Conservation (phyloP, 805 yeast species). For the Zygoascus tannicola region DNA sequence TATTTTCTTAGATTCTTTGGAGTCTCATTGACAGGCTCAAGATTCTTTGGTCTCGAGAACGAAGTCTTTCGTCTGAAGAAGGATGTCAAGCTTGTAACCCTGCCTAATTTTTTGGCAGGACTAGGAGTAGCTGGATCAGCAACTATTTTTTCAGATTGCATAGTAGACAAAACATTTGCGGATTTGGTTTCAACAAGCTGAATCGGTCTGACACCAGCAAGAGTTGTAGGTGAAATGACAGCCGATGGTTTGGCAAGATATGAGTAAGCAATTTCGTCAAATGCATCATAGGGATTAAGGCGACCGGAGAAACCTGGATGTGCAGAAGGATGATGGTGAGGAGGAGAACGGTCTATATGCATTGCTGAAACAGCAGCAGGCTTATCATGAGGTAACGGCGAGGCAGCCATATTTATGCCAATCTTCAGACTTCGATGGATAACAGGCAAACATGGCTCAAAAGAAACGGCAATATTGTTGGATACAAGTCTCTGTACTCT, state of each 20-base stretch:
- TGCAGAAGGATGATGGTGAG: neutral
- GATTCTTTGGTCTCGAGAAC: neutral
- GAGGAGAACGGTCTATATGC: neutral
- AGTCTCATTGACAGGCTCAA: neutral
- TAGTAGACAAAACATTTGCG: neutral
- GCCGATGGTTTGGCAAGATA: conserved; percentile 5
- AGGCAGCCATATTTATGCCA: conserved; percentile 16
- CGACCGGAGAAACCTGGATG: conserved; percentile 13
- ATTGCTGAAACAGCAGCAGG: neutral
- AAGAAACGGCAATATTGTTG: conserved; percentile 11
- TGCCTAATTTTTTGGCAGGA: conserved; percentile 1
- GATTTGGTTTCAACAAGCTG: neutral
- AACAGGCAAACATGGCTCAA: conserved; percentile 24
- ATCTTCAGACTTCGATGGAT: conserved; percentile 23
- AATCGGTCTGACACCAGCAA: neutral
- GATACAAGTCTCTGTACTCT: conserved; percentile 9
- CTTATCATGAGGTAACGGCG: neutral
- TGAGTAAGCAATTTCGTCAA: conserved; percentile 30
- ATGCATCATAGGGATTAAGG: conserved; percentile 29
- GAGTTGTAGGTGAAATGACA: neutral
- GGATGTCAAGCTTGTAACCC: neutral
- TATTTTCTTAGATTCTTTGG: neutral
- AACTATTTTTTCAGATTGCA: neutral
- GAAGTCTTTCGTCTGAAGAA: neutral
- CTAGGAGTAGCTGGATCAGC: neutral